A percentile compares a stretch with the other conserved stretches of the same genome.
Conservation (phyloP, 2,329 filamentous ascomycete species). For the Sclerotinia sclerotiorum region DNA sequence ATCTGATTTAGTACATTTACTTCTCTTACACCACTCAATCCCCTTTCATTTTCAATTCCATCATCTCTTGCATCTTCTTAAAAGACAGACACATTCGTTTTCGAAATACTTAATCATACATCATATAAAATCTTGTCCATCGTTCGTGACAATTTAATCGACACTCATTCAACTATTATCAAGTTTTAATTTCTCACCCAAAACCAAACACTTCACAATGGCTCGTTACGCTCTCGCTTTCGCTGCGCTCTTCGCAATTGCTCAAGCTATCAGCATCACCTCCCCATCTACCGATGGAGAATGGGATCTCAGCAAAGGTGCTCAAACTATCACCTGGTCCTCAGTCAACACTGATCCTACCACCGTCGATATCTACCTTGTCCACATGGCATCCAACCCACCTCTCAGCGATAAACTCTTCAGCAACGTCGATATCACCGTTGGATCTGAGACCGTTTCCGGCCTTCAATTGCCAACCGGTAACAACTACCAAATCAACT, state of each 20-base stretch:
- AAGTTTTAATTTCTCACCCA: conserved; percentile 7
- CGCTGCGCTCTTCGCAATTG: conserved; percentile 21
- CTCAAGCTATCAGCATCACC: conserved; percentile 23
- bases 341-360: conserved; percentile 18
- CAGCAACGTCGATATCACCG: conserved; percentile 3
- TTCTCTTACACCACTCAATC: background rate
- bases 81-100: conserved; percentile 21
- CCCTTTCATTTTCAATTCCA: conserved; percentile 10
- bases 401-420: conserved; percentile 17
- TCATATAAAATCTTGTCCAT: conserved; percentile 12
- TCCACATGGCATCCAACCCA: conserved; percentile 19
- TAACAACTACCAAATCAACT: conserved; percentile 23
- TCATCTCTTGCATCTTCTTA: conserved; percentile 1
- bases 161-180: conserved; percentile 12
- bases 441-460: conserved; percentile 5
- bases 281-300: conserved; percentile 12
- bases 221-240: conserved; percentile 22
- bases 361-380: conserved; percentile 22
- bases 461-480: conserved; percentile 23
- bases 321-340: conserved; percentile 22
- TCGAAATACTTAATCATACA: conserved; percentile 5
- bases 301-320: conserved; percentile 17
- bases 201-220: conserved; percentile 18
- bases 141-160: conserved; percentile 15
- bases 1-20: conserved; percentile 11